Conservation (phyloP, 306 rosid species). For the Abrus pulchellus region DNA sequence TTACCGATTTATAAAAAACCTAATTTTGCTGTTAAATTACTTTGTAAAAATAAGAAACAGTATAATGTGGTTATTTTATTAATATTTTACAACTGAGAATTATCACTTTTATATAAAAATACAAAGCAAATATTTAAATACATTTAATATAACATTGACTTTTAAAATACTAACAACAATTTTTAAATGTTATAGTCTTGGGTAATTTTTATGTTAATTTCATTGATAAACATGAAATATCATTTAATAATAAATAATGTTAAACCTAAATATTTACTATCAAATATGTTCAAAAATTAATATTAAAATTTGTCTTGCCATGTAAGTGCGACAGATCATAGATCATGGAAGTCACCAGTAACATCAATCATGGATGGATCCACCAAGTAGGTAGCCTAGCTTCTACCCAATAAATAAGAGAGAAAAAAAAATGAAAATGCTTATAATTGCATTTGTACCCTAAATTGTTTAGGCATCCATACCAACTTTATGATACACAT, state of each 20-base stretch:
- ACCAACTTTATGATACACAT: slow-evolving; percentile 13
- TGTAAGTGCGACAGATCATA: slow-evolving; percentile 4
- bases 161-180: background rate
- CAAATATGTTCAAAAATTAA: background rate
- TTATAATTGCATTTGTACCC: slow-evolving; percentile 19
- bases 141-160: background rate
- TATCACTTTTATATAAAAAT: background rate
- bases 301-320: background rate
- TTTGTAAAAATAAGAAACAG: no score
- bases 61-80: background rate
- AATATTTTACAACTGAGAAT: background rate
- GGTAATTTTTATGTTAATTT: background rate
- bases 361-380: slow-evolving; percentile 28
- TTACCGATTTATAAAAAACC: no score
- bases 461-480: slow-evolving; percentile 13
- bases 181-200: background rate
- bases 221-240: background rate
- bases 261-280: background rate
- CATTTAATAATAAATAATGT: background rate
- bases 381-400: slow-evolving; percentile 7
- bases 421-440: background rate
- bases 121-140: background rate
- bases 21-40: no score
- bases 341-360: background rate
- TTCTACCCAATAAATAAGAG: background rate